Conservation (phyloP, 306 rosid genomes). For the Vigna nakashimae region DNA sequence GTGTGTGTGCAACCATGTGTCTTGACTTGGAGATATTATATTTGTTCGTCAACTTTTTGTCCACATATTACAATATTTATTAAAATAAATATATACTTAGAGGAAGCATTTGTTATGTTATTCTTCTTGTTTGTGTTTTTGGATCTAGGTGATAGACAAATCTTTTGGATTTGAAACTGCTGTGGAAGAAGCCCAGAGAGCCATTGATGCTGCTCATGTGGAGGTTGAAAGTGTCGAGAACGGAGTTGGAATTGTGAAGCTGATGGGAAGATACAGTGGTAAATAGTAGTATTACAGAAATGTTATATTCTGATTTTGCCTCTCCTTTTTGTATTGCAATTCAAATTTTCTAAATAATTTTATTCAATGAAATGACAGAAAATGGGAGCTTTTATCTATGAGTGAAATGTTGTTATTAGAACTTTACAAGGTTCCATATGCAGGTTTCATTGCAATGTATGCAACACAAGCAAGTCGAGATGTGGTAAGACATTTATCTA, state of each 20-base stretch:
- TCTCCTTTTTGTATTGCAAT: neutral
- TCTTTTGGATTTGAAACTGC: slow-evolving; percentile 99
- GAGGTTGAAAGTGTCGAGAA: slow-evolving; percentile 95
- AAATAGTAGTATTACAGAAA: slow-evolving; percentile 40
- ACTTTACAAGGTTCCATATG: slow-evolving; percentile 55
- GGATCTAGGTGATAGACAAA: slow-evolving; percentile 88
- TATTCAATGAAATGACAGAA: slow-evolving; percentile 33
- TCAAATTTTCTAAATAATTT: slow-evolving; percentile 23
- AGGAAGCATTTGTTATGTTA: slow-evolving; percentile 24
- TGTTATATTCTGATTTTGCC: neutral
- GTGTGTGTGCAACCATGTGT: slow-evolving; percentile 11
- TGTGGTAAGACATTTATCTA: slow-evolving; percentile 72
- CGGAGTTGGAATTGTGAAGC: slow-evolving; percentile 92
- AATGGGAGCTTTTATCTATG: slow-evolving; percentile 16
- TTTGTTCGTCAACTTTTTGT: slow-evolving; percentile 8
- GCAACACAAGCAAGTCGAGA: slow-evolving; percentile 99
- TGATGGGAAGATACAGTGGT: slow-evolving; percentile 98
- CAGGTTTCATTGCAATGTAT: slow-evolving; percentile 93
- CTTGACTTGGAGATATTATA: neutral
- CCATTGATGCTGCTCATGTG: slow-evolving; percentile 94
- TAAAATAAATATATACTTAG: slow-evolving; percentile 16
- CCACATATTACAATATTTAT: neutral
- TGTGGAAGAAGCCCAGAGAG: slow-evolving; percentile 98
- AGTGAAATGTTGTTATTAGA: slow-evolving; percentile 32
- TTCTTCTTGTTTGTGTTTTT: slow-evolving; percentile 51